Base-by-base conservation (phyloP, 108 stramenopile genomes). In the Cyclostephanos tholiformis region DNA sequence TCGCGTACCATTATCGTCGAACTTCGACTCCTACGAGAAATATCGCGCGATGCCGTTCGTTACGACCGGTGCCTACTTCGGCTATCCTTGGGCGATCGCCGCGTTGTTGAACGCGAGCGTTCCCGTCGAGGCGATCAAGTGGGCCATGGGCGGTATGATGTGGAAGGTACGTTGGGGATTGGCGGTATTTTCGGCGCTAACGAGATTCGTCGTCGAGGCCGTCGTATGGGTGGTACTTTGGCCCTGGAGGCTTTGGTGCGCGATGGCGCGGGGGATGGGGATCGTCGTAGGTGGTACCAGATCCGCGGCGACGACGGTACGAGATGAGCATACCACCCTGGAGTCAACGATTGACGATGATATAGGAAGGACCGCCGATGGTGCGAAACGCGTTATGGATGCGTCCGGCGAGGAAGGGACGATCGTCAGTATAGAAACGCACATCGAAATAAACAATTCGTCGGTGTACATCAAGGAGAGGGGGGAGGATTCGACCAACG, bases 21-120 rank as follows among this genome's bases (percentile, higher is more conserved):
- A 91, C 46, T 86, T 91, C 63, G 85, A 85, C 36, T 72, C 65
- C 26, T 89, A 77, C 36, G 92, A 93, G 76, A 75, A 83, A 53
- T 63, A 89, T 67, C 82, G 77, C 4, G 84, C 71, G 0, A 63
- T 80, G 26, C 92, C 92, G 22, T 80, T 67, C 39, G 43, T 87
- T 20, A 79, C 87, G 12, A 60, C 75, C 35, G 83, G 67, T 57
- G 71, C 86, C 0, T 84, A 75, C 50, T 65, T 88, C 20, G 87
- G 82, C 19, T 88, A 86, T 78, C 92, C 92, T 10, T 85, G 74
- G 77, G 78, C 76, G 9, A 64, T 85, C 27, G 84, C 79, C 0
- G 79, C 82, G 0, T 77, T 82, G 53, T 75, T 79, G 58, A 77
- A 81, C 32, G 69, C 80, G n/a, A 89, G 88, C 72, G 23, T 93